Conservation (phyloP, 2,329 filamentous ascomycete species). For the Lasiodiplodia sp. region DNA sequence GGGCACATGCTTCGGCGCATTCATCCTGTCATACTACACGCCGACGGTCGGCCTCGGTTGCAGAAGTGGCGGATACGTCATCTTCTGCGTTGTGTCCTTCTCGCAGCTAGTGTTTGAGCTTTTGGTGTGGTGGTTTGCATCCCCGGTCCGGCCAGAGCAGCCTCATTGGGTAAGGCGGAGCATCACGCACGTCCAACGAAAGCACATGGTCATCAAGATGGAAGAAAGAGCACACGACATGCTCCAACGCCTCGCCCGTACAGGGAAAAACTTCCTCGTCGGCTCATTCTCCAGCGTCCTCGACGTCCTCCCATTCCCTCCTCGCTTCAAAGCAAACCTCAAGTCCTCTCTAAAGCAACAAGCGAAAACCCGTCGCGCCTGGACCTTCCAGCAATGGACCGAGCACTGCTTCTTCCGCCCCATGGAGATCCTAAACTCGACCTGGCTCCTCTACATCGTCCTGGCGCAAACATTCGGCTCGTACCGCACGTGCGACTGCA, state of each 20-base stretch:
- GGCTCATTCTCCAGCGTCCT: slow-evolving; percentile 28
- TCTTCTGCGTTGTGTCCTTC: slow-evolving; percentile 46
- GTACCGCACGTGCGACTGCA: slow-evolving; percentile 53
- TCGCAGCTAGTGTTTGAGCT: slow-evolving; percentile 50
- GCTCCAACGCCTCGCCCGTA: slow-evolving; percentile 21
- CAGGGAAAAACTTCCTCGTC: slow-evolving; percentile 20
- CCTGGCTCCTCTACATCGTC: slow-evolving; percentile 49
- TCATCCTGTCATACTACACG: slow-evolving; percentile 53
- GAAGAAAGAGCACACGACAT: slow-evolving; percentile 2
- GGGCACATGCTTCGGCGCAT: slow-evolving; percentile 48
- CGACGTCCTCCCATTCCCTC: slow-evolving; percentile 30
- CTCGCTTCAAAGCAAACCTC: not conserved
- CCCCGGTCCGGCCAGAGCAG: slow-evolving; percentile 21
- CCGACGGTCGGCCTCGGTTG: slow-evolving; percentile 56
- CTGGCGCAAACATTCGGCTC: slow-evolving; percentile 52
- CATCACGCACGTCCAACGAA: not conserved
- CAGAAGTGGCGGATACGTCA: slow-evolving; percentile 52
- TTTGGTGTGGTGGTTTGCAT: slow-evolving; percentile 45
- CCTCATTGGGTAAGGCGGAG: slow-evolving; percentile 21
- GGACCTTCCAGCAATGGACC: slow-evolving; percentile 32
- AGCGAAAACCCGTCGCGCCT: not conserved
- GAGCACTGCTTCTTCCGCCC: slow-evolving; percentile 43
- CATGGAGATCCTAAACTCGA: slow-evolving; percentile 46
- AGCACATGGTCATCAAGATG: not conserved
- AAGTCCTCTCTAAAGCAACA: not conserved